Evolutionary conservation across 331 rosid genomes (phyloP), one percentile per base, ranked within the genome.

Genomic region (Quercus phellos): DNA sequence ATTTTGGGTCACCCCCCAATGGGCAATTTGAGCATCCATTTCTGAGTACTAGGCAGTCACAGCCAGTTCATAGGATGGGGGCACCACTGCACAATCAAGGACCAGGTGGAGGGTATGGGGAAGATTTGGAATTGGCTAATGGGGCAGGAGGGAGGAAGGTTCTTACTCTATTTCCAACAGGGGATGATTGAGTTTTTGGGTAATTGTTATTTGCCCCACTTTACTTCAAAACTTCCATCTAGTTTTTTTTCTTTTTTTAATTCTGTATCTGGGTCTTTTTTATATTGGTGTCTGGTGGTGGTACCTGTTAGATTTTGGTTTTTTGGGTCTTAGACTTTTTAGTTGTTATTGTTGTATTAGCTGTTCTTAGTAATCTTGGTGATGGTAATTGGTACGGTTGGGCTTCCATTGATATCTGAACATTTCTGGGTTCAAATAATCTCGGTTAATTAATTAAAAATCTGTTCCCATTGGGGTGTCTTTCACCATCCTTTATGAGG

Each of bases 21-120:
- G 97, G 94, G n/a, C 94, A 93, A 71, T 90, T 92, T 35, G 99
- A 94, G 79, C 96, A 92, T 77, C 87, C 97, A 0, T 92, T 92
- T 68, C 78, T 94, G 55, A 82, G 92, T 4, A 46, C 14, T 46
- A 88, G 98, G 86, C 99, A 85, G 75, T 76, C 88, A 14, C 95
- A 85, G 64, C 80, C 85, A 22, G 85, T 87, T 79, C 93, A 92
- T 74, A 87, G 98, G 86, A 86, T 92, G 84, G 97, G 93, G 63
- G 85, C 89, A 32, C 87, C 92, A 18, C 75, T 89, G 69, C 98
- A 87, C 55, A 92, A 54, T 73, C 78, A 86, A 19, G 81, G 88
- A 0, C 78, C 87, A 19, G 81, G 87, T 0, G 82, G 86, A 38
- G 90, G 94, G 24, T 90, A 87, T 77, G 89, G 83, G 18, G 98